Conservation (phyloP, 1,284 basidiomycete species). For the Sutorius eximius region DNA sequence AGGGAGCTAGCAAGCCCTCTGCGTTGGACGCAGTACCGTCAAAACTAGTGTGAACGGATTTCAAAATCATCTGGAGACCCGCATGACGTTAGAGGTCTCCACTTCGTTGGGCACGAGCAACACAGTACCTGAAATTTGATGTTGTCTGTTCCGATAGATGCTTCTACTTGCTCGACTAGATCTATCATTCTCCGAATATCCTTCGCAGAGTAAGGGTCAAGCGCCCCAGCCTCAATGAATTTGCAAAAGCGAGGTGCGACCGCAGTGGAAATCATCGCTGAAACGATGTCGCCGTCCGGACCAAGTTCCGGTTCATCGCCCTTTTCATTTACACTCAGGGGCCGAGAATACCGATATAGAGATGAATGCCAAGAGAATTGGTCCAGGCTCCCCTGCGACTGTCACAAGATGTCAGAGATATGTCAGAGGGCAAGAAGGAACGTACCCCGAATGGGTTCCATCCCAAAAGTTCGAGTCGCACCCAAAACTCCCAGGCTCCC, state of each 20-base stretch:
- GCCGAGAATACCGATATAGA: conserved; percentile 77
- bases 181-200: conserved; percentile 69
- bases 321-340: conserved; percentile 45
- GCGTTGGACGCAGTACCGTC: conserved; percentile 52
- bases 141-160: conserved; percentile 67
- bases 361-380: conserved; percentile 82
- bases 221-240: conserved; percentile 68
- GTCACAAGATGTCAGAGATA: conserved; percentile 8
- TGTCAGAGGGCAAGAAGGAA: conserved; percentile 9
- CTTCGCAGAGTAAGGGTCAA: conserved; percentile 79
- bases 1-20: conserved; percentile 46
- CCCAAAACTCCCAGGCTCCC: conserved; percentile 96
- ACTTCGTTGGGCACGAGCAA: conserved; percentile 1
- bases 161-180: conserved; percentile 79
- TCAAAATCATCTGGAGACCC: conserved; percentile 57
- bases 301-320: conserved; percentile 60
- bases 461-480: conserved; percentile 78
- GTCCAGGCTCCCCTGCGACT: conserved; percentile 65
- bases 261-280: conserved; percentile 83
- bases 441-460: conserved; percentile 87
- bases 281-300: conserved; percentile 84
- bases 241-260: conserved; percentile 77
- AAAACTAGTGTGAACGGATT: conserved; percentile 62
- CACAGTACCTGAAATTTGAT: conserved; percentile 66
- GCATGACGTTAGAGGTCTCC: conserved; percentile 11